Evolutionary conservation across 2,329 filamentous ascomycete species (phyloP), one percentile per base, ranked within the genome.

Genomic region (Xylariaceae sp.): DNA sequence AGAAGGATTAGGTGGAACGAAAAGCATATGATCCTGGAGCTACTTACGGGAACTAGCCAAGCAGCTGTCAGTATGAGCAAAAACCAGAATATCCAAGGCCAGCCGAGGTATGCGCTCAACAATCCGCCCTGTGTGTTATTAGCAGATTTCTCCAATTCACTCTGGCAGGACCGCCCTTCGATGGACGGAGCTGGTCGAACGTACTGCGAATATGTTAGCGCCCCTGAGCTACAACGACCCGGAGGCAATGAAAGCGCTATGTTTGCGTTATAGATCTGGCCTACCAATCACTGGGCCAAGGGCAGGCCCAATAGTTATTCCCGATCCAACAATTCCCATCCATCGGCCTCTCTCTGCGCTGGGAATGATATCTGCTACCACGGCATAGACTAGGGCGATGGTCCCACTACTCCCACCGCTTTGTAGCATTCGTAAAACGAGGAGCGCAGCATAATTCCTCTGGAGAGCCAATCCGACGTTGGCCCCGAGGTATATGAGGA

Each of bases 21-120:
- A 16, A 21, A 15, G 8, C 13, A 8, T 15, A n/a, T 16, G 5
- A 18, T n/a, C 32, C 16, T 10, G 12, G 16, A 43, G 18, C 8
- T 19, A 29, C 55, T 50, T 30, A 58, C 55, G 1, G 81, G 75
- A 2, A 85, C 55, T 26, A 85, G 67, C 67, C 79, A 80, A 0
- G 71, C 68, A 3, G 68, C 67, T 16, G 75, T 71, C 34, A 80
- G 69, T 36, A 88, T 84, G 36, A 80, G 75, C 52, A 85, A 75
- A 63, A 87, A 86, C 84, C 84, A 88, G 62, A 88, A 88, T 52
- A 87, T 81, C 51, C 80, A 76, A n/a, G 80, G 72, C 85, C 85
- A 89, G 8, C 82, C 83, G 0, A 86, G 74, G 56, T 79, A 86
- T 58, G 86, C 74, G 16, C 77, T 76, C 16, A 89, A 68, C 1